Conservation (phyloP, 1,284 basidiomycete species). For the Apiotrichum domesticum region DNA sequence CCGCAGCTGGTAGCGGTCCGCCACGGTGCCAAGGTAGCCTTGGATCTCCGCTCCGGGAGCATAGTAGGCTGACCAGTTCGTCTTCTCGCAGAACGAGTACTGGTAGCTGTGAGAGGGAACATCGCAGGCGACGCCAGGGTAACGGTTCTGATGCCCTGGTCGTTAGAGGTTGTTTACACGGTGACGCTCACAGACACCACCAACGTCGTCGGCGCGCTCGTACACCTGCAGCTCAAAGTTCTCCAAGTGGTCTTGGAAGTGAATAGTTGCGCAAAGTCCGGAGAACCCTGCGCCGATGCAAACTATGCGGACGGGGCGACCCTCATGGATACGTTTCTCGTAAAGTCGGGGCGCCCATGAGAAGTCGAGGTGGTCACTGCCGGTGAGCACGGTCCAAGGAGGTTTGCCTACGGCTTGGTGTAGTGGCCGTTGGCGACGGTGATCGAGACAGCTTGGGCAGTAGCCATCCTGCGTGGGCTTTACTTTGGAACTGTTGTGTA, state of each 20-base stretch:
- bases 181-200: constrained; percentile 12
- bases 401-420: too few relatives aligned
- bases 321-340: constrained; percentile 4
- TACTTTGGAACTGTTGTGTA: too few relatives aligned
- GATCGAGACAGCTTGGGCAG: too few relatives aligned
- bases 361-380: not conserved
- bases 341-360: constrained; percentile 7
- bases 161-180: not conserved
- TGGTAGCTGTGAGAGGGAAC: constrained; percentile 32
- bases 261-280: constrained; percentile 11
- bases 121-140: constrained; percentile 28
- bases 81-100: constrained; percentile 19
- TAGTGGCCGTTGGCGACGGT: too few relatives aligned
- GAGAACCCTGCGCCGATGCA: constrained; percentile 13
- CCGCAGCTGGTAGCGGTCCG: constrained; percentile 16
- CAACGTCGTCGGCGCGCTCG: constrained; percentile 11
- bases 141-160: constrained; percentile 26
- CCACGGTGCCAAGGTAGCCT: constrained; percentile 21
- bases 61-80: constrained; percentile 26
- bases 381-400: not conserved
- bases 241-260: constrained; percentile 5
- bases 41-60: constrained; percentile 29
- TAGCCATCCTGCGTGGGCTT: too few relatives aligned
- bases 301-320: constrained; percentile 3
- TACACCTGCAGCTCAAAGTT: constrained; percentile 10